Evolutionary conservation across 177 flowering plant species (phyloP).

Genomic region (Vitis hybrid): DNA sequence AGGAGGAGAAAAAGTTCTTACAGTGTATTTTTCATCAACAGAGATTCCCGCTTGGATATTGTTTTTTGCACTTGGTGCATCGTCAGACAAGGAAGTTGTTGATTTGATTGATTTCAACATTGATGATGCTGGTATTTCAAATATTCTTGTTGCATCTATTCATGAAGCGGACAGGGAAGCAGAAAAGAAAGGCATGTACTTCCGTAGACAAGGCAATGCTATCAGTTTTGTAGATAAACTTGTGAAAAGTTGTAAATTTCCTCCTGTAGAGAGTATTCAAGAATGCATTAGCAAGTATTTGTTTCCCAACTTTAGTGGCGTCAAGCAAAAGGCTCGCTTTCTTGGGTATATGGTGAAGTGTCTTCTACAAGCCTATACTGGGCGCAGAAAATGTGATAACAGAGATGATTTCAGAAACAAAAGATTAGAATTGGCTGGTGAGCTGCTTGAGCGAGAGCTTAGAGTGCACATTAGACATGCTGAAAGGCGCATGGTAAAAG

Average conservation of each 20-base stretch:
- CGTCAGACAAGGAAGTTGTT: constrained; percentile 71
- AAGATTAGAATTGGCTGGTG: constrained; percentile 80
- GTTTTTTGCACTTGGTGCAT: constrained; percentile 79
- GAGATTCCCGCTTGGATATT: constrained; percentile 79
- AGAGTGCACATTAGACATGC: constrained; percentile 69
- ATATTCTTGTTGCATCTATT: constrained; percentile 72
- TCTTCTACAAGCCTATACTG: constrained; percentile 60
- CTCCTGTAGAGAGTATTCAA: constrained; percentile 56
- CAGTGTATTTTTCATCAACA: constrained; percentile 42
- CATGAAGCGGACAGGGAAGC: constrained; percentile 77
- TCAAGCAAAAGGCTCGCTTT: constrained; percentile 65
- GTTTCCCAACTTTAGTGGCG: constrained; percentile 52
- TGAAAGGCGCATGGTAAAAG: constrained; percentile 68
- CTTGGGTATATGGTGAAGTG: constrained; percentile 90
- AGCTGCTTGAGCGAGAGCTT: constrained; percentile 78
- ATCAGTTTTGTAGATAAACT: constrained; percentile 31
- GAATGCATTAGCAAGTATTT: constrained; percentile 49
- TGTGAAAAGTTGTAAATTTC: constrained; percentile 45
- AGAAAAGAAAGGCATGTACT: constrained; percentile 52
- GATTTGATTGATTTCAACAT: constrained; percentile 53
- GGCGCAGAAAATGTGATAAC: constrained; percentile 73
- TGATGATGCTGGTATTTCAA: constrained; percentile 44
- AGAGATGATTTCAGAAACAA: constrained; percentile 88
- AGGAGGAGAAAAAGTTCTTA: constrained; percentile 56
- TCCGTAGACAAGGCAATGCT: constrained; percentile 55